Evolutionary conservation across 1,284 basidiomycete genomes (phyloP), one percentile per base, ranked within the genome.

Genomic region (Stygiomarasmius scandens): DNA sequence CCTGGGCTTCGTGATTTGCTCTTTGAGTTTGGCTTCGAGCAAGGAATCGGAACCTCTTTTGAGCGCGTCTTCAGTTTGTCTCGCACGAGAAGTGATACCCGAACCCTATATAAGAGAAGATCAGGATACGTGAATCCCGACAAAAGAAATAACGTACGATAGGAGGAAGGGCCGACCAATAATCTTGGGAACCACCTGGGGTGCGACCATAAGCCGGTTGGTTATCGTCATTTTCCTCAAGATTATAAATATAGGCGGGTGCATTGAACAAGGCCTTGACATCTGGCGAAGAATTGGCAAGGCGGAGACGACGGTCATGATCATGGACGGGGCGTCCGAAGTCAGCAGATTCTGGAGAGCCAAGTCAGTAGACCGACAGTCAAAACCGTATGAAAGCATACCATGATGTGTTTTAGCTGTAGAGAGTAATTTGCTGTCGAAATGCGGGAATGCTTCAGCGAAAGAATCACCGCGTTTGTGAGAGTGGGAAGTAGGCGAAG

Each of bases 191-290:
- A 16, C 77, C 76, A 8, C 75, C 80, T 44, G 81, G 74, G 34
- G 82, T 41, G 16, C 38, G 38, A 12, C 38, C 69, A 63, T 85
- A 89, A 49, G 77, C 80, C 10, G 80, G 72, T 63, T 83, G 84
- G 47, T 77, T 73, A 60, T 87, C 89, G 56, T 89, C 83, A 20
- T 81, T 84, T 58, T 89, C 85, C 59, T 91, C 88, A 3, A 90
- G 75, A 64, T 89, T 85, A 65, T 90, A 90, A 61, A 91, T 85
- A 65, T 89, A 90, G 10, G 86, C 80, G 32, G 89, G 86, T 1
- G 87, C 85, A 67, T 92, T 93, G 75, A 98, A 98, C 59, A 98
- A 73, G 0, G 96, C 95, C 74, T 98, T 98, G 59, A 98, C 95
- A 67, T 98, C 94, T 0, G 94, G 93, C 2, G 95, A 92, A 9